Evolutionary conservation across 2,329 filamentous ascomycete genomes (phyloP), one percentile per base, ranked within the genome.

Genomic region (Penicillium sp.): DNA sequence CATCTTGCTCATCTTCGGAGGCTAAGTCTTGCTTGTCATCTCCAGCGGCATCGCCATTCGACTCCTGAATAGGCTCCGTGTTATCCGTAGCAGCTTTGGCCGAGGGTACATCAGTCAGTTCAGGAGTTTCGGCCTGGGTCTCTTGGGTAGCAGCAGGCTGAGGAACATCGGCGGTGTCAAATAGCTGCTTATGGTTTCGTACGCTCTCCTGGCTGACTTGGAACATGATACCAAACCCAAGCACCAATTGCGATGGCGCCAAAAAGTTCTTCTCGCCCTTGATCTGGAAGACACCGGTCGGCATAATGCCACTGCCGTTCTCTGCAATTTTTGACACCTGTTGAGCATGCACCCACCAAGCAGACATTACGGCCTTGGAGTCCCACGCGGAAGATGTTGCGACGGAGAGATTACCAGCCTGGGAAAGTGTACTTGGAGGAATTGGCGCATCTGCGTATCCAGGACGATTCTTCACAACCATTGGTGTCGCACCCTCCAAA

Each of bases 331-430:
- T 97, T 9, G 89, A 91, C 0, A 99, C 90, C 71, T 97, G 92
- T 50, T 93, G 87, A 2, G 90, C 88, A 57, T 88, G 86, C 0
- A 95, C 93, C 94, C 94, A 99, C 88, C 90, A 99, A 8, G 93
- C 92, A 16, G 89, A 88, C 89, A 97, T 96, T 14, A 91, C 85
- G 8, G 93, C 93, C 72, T 99, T 99, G 1, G 90, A 93, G 56
- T 97, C 94, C 94, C 94, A 99, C 0, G 93, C 94, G 53, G 81
- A 88, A 1, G 92, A 97, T 8, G 90, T 89, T 58, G 90, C 90
- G 5, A 99, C 89, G 0, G 88, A 87, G 29, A 97, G 76, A 42
- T 87, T 88, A 0, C 94, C 94, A 4, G 94, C 94, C 75, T 99
- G 94, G 0, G 90, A 88, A 3, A 99, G 76, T 0, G 94, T 97